phyloP scores from a whole-genome alignment of 176 grass and related monocot genomes.

The Leersia perrieri region DNA sequence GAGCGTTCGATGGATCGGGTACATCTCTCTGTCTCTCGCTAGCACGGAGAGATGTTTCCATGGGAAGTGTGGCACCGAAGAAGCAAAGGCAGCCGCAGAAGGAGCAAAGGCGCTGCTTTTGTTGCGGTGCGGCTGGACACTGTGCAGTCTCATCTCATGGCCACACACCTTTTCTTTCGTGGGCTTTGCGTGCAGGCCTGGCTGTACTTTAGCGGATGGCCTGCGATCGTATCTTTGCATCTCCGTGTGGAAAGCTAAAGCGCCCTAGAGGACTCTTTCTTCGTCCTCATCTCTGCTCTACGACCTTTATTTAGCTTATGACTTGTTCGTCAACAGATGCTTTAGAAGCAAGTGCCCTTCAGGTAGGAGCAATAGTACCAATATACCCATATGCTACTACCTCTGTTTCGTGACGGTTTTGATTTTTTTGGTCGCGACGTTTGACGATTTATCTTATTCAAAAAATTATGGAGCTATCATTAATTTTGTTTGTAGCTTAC shows the following conservation, averaged over 20 bases:
- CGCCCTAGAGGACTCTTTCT: background rate
- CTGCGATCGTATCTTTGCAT: background rate
- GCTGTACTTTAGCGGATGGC: constrained; percentile 16
- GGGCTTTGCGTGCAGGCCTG: background rate
- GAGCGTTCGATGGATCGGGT: background rate
- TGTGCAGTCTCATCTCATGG: background rate
- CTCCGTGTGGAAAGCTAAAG: constrained; percentile 26
- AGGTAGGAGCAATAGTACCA: no score
- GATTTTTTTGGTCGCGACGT: no score
- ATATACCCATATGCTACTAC: no score
- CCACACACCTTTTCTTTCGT: background rate
- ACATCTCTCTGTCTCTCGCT: background rate
- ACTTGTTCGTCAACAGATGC: no score
- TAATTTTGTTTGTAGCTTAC: no score
- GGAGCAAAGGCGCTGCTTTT: constrained; percentile 16
- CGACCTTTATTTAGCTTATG: no score
- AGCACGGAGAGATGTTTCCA: background rate
- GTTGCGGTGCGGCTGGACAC: background rate
- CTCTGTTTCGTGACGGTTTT: no score
- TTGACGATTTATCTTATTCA: no score
- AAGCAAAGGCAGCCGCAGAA: background rate
- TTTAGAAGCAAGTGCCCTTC: no score
- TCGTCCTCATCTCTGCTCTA: no score
- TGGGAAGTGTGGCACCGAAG: background rate
- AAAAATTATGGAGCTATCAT: no score